Evolutionary conservation across 2,329 filamentous ascomycete species (phyloP), one percentile per base, ranked within the genome.

Genomic region (Neoscytalidium dimidiatum): DNA sequence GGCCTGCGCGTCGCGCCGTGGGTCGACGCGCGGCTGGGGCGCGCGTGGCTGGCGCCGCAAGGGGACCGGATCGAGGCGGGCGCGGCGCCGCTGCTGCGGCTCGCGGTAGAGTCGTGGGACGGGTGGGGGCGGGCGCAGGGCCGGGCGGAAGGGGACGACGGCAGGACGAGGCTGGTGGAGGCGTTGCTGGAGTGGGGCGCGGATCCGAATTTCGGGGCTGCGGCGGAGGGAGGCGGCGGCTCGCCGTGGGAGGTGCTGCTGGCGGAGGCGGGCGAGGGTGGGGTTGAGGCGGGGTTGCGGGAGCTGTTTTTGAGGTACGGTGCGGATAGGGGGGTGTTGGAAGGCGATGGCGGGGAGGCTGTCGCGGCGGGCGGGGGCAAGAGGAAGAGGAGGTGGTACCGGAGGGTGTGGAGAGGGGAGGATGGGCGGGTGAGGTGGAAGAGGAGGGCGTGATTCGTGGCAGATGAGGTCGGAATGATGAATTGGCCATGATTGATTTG

Each of bases 301-400:
- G 1, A 75, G 71, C 73, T 71, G 73, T 11, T 72, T 73, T 56
- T 69, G 72, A 61, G 70, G 71, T 66, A 65, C 23, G 64, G 35
- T 2, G 46, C 58, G 67, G 67, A 64, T 67, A 68, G 66, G 70
- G 70, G 64, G 69, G 71, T 43, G 2, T 14, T 57, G 35, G 52
- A 23, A 3, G 19, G 0, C 21, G 23, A 9, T 9, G 33, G 21
- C 14, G 33, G 7, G 14, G 33, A 14, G 33, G 8, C 7, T 13
- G 17, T 14, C 1, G 17, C 7, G n/a, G 3, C 2, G 4, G 9
- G 1, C 23, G 2, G 52, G 52, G 8, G 3, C 4, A 57, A 28
- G 53, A 57, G 9, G 35, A 43, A 41, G 35, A 28, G 53, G 35
- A 57, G 35, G 53, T 57, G 53, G 53, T 28, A 28, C 7, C 29